Conservation (phyloP, 2,329 filamentous ascomycete genomes). For the Epichloe hybrida region DNA sequence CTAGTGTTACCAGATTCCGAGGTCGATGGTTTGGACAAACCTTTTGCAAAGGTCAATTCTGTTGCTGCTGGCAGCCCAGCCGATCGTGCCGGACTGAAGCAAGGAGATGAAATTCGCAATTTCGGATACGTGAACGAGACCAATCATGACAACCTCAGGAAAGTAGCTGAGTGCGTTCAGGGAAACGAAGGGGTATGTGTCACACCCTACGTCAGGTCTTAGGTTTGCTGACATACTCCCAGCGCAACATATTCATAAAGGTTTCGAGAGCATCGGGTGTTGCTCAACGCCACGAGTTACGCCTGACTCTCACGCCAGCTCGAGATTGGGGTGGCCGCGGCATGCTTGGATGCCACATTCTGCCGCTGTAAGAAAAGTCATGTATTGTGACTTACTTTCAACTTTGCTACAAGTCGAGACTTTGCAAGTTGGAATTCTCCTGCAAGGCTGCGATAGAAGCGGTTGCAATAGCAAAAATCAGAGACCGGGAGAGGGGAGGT, state of each 20-base stretch:
- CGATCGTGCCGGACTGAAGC: conserved; percentile 63
- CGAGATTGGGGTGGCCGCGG: conserved; percentile 84
- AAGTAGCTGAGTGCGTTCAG: conserved; percentile 80
- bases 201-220: neutral
- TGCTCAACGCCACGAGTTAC: conserved; percentile 40
- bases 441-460: neutral
- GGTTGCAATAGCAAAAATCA: neutral
- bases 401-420: neutral
- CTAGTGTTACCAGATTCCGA: conserved; percentile 20
- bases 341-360: conserved; percentile 77
- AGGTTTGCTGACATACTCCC: conserved; percentile 13
- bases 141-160: conserved; percentile 77
- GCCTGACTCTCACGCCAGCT: conserved; percentile 60
- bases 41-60: conserved; percentile 80
- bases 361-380: conserved; percentile 45
- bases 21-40: conserved; percentile 14
- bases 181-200: conserved; percentile 73
- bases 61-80: conserved; percentile 71
- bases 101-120: conserved; percentile 67
- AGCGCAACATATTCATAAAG: conserved; percentile 61
- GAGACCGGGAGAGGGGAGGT: too few relatives aligned
- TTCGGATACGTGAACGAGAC: conserved; percentile 75
- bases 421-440: neutral
- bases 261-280: conserved; percentile 36
- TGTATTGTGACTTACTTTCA: neutral